Evolutionary conservation across 306 rosid species (phyloP).

Genomic region (Medicago ruthenica): DNA sequence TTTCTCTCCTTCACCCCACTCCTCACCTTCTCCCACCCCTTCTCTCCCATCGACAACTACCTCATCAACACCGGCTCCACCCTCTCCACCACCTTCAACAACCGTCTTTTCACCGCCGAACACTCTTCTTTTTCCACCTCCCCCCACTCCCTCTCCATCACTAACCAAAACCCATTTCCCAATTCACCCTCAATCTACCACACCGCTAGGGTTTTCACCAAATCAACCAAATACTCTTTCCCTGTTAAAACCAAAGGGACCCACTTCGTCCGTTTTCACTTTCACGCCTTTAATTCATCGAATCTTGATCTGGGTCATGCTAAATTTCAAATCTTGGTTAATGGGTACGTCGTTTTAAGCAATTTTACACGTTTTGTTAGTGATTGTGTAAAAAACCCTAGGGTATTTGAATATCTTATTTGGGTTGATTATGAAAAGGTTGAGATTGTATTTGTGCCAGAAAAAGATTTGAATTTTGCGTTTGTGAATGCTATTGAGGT

Average conservation of each 20-base stretch:
- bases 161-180: slow-evolving; percentile 49
- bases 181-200: slow-evolving; percentile 55
- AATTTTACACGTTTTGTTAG: slow-evolving; percentile 41
- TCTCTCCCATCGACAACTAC: slow-evolving; percentile 80
- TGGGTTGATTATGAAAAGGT: slow-evolving; percentile 61
- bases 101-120: slow-evolving; percentile 71
- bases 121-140: slow-evolving; percentile 44
- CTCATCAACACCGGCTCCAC: slow-evolving; percentile 88
- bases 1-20: slow-evolving; percentile 48
- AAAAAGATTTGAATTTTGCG: slow-evolving; percentile 55
- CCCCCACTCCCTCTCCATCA: slow-evolving; percentile 47
- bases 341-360: slow-evolving; percentile 60
- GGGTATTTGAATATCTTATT: slow-evolving; percentile 64
- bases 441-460: slow-evolving; percentile 66
- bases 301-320: slow-evolving; percentile 50
- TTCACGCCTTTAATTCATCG: slow-evolving; percentile 58
- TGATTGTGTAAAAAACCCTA: slow-evolving; percentile 42
- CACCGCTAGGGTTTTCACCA: slow-evolving; percentile 72
- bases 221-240: slow-evolving; percentile 68
- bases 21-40: slow-evolving; percentile 49
- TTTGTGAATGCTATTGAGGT: slow-evolving; percentile 93
- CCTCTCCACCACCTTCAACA: slow-evolving; percentile 50
- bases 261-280: slow-evolving; percentile 87
- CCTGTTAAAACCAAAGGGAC: slow-evolving; percentile 65
- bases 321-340: slow-evolving; percentile 74